Conservation (phyloP, 768 basidiomycete genomes). For the Infundibulicybe gibba region DNA sequence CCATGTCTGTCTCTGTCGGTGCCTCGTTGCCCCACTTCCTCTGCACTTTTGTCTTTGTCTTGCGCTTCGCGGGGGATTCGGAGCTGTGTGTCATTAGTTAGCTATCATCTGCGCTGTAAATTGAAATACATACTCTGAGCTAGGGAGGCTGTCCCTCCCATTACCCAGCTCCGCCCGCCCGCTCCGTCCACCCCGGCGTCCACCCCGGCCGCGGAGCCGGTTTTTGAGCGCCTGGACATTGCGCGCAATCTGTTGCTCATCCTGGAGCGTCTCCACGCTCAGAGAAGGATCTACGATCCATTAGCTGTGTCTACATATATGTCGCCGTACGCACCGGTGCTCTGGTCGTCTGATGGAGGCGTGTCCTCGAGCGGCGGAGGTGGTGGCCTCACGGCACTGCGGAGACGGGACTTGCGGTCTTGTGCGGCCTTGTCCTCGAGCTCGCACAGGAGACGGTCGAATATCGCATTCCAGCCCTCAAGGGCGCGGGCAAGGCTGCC, state of each 20-base stretch:
- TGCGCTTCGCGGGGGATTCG: slow-evolving; percentile 58
- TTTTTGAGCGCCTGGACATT: slow-evolving; percentile 91
- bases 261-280: slow-evolving; percentile 49
- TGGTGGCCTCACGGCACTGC: slow-evolving; percentile 30
- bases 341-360: slow-evolving; percentile 59
- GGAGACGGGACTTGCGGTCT: slow-evolving; percentile 72
- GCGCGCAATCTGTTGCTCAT: slow-evolving; percentile 88
- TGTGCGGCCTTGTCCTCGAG: slow-evolving; percentile 77
- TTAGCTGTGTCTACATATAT: slow-evolving; percentile 1
- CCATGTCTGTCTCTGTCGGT: slow-evolving; percentile 87
- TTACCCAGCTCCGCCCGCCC: slow-evolving; percentile 45
- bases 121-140: slow-evolving; percentile 61
- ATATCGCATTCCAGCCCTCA: slow-evolving; percentile 77
- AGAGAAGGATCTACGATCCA: slow-evolving; percentile 39
- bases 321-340: slow-evolving; percentile 40
- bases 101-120: neutral
- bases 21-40: slow-evolving; percentile 91
- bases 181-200: slow-evolving; percentile 50
- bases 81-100: slow-evolving; percentile 36
- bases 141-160: slow-evolving; percentile 57
- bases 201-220: slow-evolving; percentile 73
- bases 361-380: slow-evolving; percentile 29
- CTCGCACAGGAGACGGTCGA: slow-evolving; percentile 70
- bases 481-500: slow-evolving; percentile 39
- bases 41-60: slow-evolving; percentile 64